These are phyloP conservation scores for Colletotrichum chrysophilum DNA, from an alignment of 2,329 filamentous ascomycete genomes.

Conservation along the genomic window DNA sequence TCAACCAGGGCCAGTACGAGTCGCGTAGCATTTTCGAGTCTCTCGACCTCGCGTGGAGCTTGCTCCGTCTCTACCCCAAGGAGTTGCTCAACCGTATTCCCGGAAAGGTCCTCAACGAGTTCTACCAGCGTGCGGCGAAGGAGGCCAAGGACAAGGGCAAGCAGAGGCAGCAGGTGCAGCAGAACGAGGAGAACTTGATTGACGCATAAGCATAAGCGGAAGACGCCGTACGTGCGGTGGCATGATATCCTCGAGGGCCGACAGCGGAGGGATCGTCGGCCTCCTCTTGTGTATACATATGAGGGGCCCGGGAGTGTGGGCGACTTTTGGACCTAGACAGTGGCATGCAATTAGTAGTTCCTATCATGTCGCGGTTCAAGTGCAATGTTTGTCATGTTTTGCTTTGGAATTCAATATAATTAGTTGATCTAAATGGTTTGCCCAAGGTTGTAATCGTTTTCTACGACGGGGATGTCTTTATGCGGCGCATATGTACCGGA, in stretches of 20 bases:
- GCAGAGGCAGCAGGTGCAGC: conserved; percentile 51
- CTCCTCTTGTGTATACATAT: conserved; percentile 23
- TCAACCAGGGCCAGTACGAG: conserved; percentile 91
- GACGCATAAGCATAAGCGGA: conserved; percentile 50
- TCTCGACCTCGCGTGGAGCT: conserved; percentile 93
- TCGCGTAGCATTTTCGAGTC: conserved; percentile 90
- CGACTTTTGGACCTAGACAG: conserved; percentile 20
- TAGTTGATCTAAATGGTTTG: background rate
- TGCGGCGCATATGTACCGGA: background rate
- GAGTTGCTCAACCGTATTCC: conserved; percentile 96
- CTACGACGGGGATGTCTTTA: background rate
- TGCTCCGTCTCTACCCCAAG: conserved; percentile 97
- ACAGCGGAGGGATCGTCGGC: background rate
- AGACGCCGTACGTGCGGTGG: background rate
- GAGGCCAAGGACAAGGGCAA: conserved; percentile 69
- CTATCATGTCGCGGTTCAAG: background rate
- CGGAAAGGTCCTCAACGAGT: conserved; percentile 82
- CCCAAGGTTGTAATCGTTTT: background rate
- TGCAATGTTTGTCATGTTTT: background rate
- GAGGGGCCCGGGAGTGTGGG: background rate
- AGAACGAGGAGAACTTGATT: conserved; percentile 64
- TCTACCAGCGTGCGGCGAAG: conserved; percentile 73
- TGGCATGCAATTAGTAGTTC: conserved; percentile 20
- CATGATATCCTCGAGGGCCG: conserved; percentile 14
- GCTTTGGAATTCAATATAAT: conserved; percentile 6